Evolutionary conservation across 345 rosid species (phyloP).

Genomic region (Microthlaspi erraticum): DNA sequence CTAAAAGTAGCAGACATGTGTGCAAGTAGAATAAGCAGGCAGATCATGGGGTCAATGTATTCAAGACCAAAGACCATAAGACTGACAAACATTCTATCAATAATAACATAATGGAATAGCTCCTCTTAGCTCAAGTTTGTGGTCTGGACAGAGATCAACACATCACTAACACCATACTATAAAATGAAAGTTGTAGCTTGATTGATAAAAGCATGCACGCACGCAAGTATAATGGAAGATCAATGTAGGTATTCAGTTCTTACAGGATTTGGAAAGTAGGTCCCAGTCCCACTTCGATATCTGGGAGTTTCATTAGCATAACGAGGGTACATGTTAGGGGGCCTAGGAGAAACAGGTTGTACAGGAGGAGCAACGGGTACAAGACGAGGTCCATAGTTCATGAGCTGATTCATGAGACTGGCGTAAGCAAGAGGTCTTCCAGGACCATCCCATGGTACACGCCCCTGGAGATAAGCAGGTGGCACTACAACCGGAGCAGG

Average conservation of each 20-base stretch:
- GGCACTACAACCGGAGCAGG: too few species aligned
- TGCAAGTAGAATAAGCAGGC: slow-evolving; percentile 14
- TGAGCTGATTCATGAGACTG: too few species aligned
- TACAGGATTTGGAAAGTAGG: slow-evolving; percentile 97
- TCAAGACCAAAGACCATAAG: too few species aligned
- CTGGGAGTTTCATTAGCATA: slow-evolving; percentile 82
- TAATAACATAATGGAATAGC: neutral
- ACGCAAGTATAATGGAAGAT: slow-evolving; percentile 30
- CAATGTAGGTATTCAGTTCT: slow-evolving; percentile 43
- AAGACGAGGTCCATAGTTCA: slow-evolving; percentile 63
- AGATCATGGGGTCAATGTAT: slow-evolving; percentile 15
- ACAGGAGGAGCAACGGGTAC: slow-evolving; percentile 75
- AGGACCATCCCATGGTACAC: too few species aligned
- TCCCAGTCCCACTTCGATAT: slow-evolving; percentile 92
- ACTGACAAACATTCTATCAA: neutral
- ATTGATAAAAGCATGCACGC: slow-evolving; percentile 15
- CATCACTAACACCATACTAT: slow-evolving; percentile 17
- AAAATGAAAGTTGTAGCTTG: slow-evolving; percentile 11
- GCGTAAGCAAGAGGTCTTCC: too few species aligned
- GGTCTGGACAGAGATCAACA: slow-evolving; percentile 24
- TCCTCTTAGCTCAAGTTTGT: slow-evolving; percentile 3
- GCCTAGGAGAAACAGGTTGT: slow-evolving; percentile 69
- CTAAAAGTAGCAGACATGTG: slow-evolving; percentile 7
- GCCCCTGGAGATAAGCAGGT: too few species aligned
- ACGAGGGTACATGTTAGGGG: slow-evolving; percentile 66